phyloP scores from a whole-genome alignment of 345 rosid species.

The Eucalyptus pauciflora region DNA sequence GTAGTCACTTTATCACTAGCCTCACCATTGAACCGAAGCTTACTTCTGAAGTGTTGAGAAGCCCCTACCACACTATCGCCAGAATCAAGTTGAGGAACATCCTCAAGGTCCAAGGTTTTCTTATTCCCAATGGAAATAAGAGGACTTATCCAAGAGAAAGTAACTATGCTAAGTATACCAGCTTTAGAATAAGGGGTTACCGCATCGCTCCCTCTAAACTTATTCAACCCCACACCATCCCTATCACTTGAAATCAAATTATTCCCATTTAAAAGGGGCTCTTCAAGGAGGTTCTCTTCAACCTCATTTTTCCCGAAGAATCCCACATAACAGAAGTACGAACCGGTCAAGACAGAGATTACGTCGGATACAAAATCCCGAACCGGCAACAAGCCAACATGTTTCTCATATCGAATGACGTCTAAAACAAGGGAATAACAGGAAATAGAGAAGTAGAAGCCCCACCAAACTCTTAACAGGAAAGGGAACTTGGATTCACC shows the following conservation, averaged over 20 bases:
- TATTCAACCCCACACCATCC: not conserved
- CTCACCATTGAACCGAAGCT: not conserved
- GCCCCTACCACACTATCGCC: slow-evolving; percentile 30
- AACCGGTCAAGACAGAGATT: slow-evolving; percentile 18
- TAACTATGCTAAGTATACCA: slow-evolving; percentile 9
- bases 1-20: slow-evolving; percentile 22
- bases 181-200: slow-evolving; percentile 13
- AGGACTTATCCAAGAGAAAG: slow-evolving; percentile 58
- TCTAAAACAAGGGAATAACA: slow-evolving; percentile 28
- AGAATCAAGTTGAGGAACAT: slow-evolving; percentile 55
- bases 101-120: slow-evolving; percentile 52
- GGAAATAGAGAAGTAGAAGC: slow-evolving; percentile 22
- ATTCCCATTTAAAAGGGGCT: slow-evolving; percentile 21
- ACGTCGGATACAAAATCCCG: slow-evolving; percentile 23
- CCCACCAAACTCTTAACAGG: slow-evolving; percentile 50
- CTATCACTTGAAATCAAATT: not conserved
- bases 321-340: slow-evolving; percentile 41
- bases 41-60: not conserved
- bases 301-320: slow-evolving; percentile 15
- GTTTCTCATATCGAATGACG: slow-evolving; percentile 4
- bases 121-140: slow-evolving; percentile 43
- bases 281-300: slow-evolving; percentile 13
- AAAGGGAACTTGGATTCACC: slow-evolving; percentile 11
- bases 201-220: slow-evolving; percentile 3
- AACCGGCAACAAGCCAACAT: not conserved